These are phyloP conservation scores for Speleostelium caveatum DNA, from an alignment of 78 protist genomes.

Conservation along the genomic window DNA sequence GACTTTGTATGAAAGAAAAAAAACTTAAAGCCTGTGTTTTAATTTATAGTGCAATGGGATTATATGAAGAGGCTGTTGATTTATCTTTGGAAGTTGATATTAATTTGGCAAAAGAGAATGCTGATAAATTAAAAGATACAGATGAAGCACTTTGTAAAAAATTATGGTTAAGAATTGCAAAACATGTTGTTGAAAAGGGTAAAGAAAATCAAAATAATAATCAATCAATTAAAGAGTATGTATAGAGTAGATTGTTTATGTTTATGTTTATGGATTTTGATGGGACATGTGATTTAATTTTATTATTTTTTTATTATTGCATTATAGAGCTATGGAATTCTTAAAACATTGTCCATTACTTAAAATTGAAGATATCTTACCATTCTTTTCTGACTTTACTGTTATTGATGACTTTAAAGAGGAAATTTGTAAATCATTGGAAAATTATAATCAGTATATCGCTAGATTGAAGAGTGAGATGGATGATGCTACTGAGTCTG, in stretches of 20 bases:
- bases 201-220: conserved; percentile 17
- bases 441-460: conserved; percentile 89
- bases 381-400: conserved; percentile 96
- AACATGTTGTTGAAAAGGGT: conserved; percentile 88
- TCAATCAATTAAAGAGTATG: conserved; percentile 24
- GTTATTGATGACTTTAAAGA: conserved; percentile 95
- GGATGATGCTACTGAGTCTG: conserved; percentile 92
- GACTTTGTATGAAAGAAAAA: conserved; percentile 88
- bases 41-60: conserved; percentile 90
- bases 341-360: conserved; percentile 79
- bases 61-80: conserved; percentile 96
- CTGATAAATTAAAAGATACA: conserved; percentile 78
- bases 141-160: conserved; percentile 91
- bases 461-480: conserved; percentile 89
- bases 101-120: conserved; percentile 87
- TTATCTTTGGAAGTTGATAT: conserved; percentile 89
- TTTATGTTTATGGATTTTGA: too few relatives aligned
- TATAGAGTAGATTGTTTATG: too few relatives aligned
- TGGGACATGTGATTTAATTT: too few relatives aligned
- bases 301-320: too few relatives aligned
- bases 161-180: conserved; percentile 93
- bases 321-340: conserved; percentile 94
- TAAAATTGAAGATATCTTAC: conserved; percentile 96
- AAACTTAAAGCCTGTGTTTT: conserved; percentile 90
- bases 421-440: conserved; percentile 91